Percentiles rank a stretch among this genome's conserved stretches.
Evolutionary conservation across 83 land plant genomes (phyloP).

Genomic region (Thuja plicata): DNA sequence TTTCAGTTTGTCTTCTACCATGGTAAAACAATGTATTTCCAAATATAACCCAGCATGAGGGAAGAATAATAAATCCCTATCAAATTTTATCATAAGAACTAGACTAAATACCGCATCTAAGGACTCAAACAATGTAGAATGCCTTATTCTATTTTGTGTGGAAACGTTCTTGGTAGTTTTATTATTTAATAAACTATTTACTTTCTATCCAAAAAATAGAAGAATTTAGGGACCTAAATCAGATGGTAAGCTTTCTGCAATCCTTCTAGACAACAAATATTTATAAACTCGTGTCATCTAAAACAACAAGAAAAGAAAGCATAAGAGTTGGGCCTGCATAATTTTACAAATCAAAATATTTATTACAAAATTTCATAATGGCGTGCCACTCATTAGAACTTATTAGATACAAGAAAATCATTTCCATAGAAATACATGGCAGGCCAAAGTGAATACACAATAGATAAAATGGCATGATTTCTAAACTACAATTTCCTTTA

Average conservation of each 20-base stretch:
- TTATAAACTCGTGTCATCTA: neutral
- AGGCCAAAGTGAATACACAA: neutral
- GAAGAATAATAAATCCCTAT: too few relatives aligned
- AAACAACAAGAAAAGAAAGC: neutral
- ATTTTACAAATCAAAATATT: neutral
- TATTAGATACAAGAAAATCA: neutral
- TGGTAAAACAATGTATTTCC: too few relatives aligned
- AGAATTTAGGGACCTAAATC: neutral
- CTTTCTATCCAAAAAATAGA: too few relatives aligned
- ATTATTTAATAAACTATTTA: too few relatives aligned
- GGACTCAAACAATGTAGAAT: too few relatives aligned
- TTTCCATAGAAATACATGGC: too few relatives aligned
- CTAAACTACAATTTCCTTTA: neutral
- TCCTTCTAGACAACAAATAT: neutral
- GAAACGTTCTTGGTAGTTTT: too few relatives aligned
- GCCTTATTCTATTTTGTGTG: too few relatives aligned
- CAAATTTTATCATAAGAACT: too few relatives aligned
- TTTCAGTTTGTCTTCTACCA: too few relatives aligned
- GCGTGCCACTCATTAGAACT: neutral
- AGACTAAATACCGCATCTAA: too few relatives aligned
- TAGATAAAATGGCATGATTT: neutral
- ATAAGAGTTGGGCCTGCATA: neutral
- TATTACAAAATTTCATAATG: neutral
- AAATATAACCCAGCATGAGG: too few relatives aligned
- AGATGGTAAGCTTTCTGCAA: neutral